phyloP scores from a whole-genome alignment of 176 grass and related monocot genomes.

The Phyllostachys edulis region DNA sequence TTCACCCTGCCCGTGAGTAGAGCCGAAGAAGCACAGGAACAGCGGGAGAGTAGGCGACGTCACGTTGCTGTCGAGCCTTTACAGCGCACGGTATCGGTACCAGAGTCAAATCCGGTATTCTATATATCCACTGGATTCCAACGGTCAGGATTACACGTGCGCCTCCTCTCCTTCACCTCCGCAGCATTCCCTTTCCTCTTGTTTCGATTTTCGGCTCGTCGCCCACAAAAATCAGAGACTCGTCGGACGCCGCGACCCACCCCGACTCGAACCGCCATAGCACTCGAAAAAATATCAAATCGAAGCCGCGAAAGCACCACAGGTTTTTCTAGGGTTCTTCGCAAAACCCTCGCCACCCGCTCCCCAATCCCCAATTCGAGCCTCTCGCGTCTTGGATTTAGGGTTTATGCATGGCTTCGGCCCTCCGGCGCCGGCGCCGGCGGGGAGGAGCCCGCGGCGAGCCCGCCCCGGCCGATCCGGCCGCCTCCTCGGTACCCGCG shows the following conservation, averaged over 20 bases:
- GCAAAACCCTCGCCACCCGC: slow-evolving; percentile 24
- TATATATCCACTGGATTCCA: neutral
- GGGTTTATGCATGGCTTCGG: slow-evolving; percentile 72
- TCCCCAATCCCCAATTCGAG: neutral
- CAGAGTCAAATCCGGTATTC: neutral
- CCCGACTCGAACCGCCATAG: neutral
- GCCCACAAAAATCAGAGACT: neutral
- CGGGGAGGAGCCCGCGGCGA: neutral
- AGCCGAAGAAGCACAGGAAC: neutral
- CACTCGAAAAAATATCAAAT: slow-evolving; percentile 21
- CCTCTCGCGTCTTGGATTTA: neutral
- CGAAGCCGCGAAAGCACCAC: neutral
- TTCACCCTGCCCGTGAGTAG: neutral
- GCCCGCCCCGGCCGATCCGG: neutral
- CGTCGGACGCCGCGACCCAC: slow-evolving; percentile 24
- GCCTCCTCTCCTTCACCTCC: neutral
- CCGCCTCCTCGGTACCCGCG: slow-evolving; percentile 1
- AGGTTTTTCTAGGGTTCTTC: slow-evolving; percentile 10
- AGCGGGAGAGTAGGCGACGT: neutral
- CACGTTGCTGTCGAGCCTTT: too few relatives aligned
- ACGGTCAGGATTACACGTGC: slow-evolving; percentile 1
- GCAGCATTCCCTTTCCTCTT: neutral
- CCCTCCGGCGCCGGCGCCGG: slow-evolving; percentile 30
- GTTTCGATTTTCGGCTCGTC: neutral
- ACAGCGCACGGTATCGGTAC: too few relatives aligned